Evolutionary conservation across 208 protist species (phyloP), one percentile per base, ranked within the genome.

Genomic region (Porcisia deanei): DNA sequence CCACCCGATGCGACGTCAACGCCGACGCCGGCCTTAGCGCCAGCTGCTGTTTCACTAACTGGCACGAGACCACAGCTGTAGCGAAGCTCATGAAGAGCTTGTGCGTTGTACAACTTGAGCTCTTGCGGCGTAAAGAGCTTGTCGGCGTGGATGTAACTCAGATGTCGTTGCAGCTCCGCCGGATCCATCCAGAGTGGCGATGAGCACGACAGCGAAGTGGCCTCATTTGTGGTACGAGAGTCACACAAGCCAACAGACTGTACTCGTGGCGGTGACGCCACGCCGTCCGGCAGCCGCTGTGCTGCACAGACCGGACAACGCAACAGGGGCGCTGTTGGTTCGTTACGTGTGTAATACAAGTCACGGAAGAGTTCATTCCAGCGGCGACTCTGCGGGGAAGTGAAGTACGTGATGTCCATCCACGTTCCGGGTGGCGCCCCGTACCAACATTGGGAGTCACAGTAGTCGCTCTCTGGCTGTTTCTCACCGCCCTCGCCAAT

Each of bases 111-210:
- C 22, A 76, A 25, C 14, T 73, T 49, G 47, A 94, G 83, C 66
- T 86, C 82, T n/a, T 75, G 74, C 34, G 88, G 81, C 5, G 66
- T 65, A 68, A 70, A 84, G 41, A 90, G 90, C 39, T 82, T 73
- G 43, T 84, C 75, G 0, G 90, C 78, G 75, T 97, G 92, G 39
- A 81, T 58, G 79, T 80, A 89, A 71, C 83, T 91, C 72, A 94
- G 73, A 76, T 97, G 92, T 16, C 77, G 71, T 52, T 85, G 84
- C 71, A 97, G 71, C 37, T 84, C 75, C 12, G 43, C 2, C 25
- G 92, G 92, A 16, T 67, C 68, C 64, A 80, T 59, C 69, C 73
- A 86, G 43, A 79, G 30, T 18, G 39, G 77, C 45, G 57, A 41
- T 16, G 66, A 54, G 14, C 45, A 54, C 22, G 68, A 60, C 37